Evolutionary conservation across 148 eudicot species (phyloP).

Genomic region (Camellia japonica): DNA sequence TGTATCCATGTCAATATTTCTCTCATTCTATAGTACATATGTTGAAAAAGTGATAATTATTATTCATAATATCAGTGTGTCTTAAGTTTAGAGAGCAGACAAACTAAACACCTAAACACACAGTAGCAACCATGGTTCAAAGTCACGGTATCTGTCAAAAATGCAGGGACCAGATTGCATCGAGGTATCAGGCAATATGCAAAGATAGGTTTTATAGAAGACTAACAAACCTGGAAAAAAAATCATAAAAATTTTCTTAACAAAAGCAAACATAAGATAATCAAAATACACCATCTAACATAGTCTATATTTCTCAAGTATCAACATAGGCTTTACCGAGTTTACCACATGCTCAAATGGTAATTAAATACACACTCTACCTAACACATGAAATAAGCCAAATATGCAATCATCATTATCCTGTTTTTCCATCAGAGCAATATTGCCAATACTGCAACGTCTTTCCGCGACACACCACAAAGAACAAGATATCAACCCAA

Average conservation of each 20-base stretch:
- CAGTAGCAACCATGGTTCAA: neutral
- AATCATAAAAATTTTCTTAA: neutral
- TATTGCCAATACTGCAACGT: neutral
- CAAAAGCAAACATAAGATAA: neutral
- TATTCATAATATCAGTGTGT: neutral
- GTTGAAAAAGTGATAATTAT: neutral
- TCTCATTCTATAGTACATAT: neutral
- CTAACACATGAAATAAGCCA: neutral
- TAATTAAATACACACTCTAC: neutral
- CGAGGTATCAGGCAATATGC: neutral
- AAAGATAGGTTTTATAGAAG: neutral
- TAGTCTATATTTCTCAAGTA: neutral
- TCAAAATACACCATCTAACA: neutral
- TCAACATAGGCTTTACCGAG: neutral
- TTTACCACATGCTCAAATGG: neutral
- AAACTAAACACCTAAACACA: conserved; percentile 9
- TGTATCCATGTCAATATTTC: neutral
- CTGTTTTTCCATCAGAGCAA: neutral
- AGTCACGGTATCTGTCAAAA: neutral
- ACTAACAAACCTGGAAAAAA: neutral
- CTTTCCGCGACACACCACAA: neutral
- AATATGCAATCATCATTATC: neutral
- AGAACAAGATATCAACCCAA: neutral
- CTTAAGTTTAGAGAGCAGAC: neutral
- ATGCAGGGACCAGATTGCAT: neutral